Evolutionary conservation across 805 yeast species (phyloP), one percentile per base, ranked within the genome.

Genomic region (Kodamaea hsintzibuensis): DNA sequence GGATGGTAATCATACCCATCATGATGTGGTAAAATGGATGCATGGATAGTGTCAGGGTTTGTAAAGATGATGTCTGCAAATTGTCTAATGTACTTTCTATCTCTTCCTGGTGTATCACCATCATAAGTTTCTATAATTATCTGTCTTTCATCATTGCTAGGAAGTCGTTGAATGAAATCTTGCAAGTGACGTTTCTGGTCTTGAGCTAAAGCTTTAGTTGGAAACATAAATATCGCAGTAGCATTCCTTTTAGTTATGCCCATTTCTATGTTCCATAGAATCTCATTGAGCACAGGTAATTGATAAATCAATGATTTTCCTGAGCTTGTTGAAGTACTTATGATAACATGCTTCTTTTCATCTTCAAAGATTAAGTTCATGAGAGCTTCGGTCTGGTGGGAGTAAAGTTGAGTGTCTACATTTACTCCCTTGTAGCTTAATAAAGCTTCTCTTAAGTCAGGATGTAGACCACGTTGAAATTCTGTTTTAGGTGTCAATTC

Each of bases 181-280:
- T 79, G 78, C 52, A 95, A 72, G n/a, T 96, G 84, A 57, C 96
- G 76, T 62, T 86, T 86, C 69, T 95, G 99, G 74, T 95, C 99
- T 65, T 95, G 99, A 0, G 99, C 98, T 50, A 95, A 75, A 0
- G 99, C 99, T 65, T 95, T 95, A 0, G 99, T 95, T 1, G 99
- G 99, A 62, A 95, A 95, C 10, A 95, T 85, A 62, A 88, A 91
- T 76, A 96, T 76, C 8, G 97, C 88, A 0, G 96, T 89, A 3
- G 81, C 61, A 0, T 56, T 27, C n/a, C 74, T 50, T 5, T 57
- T 52, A n/a, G 49, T 51, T 72, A 71, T 43, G 66, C 76, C 50
- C 78, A 59, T 50, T 35, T 65, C 62, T 5, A 70, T 49, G 72
- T 73, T 71, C 69, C 72, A 67, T 10, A 76, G 55, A 9, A 76